Conservation (phyloP, 805 yeast genomes). For the Candida yuanshanica region DNA sequence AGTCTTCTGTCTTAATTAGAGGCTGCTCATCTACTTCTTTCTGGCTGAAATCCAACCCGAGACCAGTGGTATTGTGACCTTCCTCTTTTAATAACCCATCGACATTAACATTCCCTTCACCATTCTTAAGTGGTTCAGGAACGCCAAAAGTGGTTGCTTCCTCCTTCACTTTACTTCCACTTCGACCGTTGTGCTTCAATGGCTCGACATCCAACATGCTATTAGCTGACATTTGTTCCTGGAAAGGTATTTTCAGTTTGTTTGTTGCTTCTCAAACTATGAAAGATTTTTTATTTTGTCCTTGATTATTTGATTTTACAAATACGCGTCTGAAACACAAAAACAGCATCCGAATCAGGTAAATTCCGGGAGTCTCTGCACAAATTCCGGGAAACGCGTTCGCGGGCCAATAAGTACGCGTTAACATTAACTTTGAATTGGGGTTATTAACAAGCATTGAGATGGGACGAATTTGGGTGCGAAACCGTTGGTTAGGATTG, state of each 20-base stretch:
- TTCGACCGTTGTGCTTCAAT: not conserved
- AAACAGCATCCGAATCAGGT: not conserved
- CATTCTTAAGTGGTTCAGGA: not conserved
- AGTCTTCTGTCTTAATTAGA: conserved; percentile 2
- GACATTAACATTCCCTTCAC: not conserved
- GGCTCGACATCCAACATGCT: not conserved
- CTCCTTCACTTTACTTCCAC: conserved; percentile 3
- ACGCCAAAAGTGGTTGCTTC: conserved; percentile 2
- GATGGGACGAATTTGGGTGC: too few relatives aligned
- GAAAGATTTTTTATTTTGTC: not conserved
- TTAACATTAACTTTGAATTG: too few relatives aligned
- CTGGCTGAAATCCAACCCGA: conserved; percentile 6
- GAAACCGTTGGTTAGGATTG: too few relatives aligned
- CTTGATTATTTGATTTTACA: not conserved
- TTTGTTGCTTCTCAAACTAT: too few relatives aligned
- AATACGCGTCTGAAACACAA: conserved; percentile 17
- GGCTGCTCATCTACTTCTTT: not conserved
- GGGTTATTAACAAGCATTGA: not conserved
- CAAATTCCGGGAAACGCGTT: not conserved
- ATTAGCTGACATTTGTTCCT: conserved; percentile 1
- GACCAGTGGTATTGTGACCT: conserved; percentile 4
- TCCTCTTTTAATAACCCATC: not conserved
- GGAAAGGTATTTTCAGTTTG: too few relatives aligned
- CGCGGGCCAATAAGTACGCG: too few relatives aligned
- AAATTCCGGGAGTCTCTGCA: too few relatives aligned